Conservation (phyloP, 768 basidiomycete species). For the Calvatia gigantea region DNA sequence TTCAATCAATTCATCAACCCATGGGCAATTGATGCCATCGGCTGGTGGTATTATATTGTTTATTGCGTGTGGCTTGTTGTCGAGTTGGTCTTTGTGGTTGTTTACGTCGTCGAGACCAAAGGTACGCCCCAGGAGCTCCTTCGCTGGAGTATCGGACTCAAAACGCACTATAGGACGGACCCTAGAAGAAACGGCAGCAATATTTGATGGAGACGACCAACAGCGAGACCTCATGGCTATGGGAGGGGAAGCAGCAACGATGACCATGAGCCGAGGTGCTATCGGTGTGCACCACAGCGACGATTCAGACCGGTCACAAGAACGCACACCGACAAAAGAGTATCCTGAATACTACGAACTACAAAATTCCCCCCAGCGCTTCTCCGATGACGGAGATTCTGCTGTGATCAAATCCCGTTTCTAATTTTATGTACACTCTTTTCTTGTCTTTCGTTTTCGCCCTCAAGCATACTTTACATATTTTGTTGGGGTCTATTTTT, state of each 20-base stretch:
- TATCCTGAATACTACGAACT: slow-evolving; percentile 16
- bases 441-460: not conserved
- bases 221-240: slow-evolving; percentile 39
- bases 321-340: slow-evolving; percentile 11
- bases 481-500: not conserved
- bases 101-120: slow-evolving; percentile 61
- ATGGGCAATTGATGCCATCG: slow-evolving; percentile 57
- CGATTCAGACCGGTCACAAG: not conserved
- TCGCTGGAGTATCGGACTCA: not conserved
- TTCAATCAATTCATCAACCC: slow-evolving; percentile 84
- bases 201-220: slow-evolving; percentile 63
- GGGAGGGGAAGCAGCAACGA: slow-evolving; percentile 46
- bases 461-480: not conserved
- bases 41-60: slow-evolving; percentile 60
- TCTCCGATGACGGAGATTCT: slow-evolving; percentile 7
- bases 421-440: not conserved
- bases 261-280: slow-evolving; percentile 28
- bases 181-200: slow-evolving; percentile 68
- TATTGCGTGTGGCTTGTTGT: slow-evolving; percentile 64
- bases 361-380: slow-evolving; percentile 5
- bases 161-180: slow-evolving; percentile 42
- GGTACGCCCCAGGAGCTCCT: slow-evolving; percentile 29
- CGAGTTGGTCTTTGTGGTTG: slow-evolving; percentile 54
- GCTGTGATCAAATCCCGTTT: slow-evolving; percentile 3
- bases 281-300: slow-evolving; percentile 15